Base-by-base conservation (phyloP, 495 filamentous ascomycete species). In the Penicillium malachiteum region DNA sequence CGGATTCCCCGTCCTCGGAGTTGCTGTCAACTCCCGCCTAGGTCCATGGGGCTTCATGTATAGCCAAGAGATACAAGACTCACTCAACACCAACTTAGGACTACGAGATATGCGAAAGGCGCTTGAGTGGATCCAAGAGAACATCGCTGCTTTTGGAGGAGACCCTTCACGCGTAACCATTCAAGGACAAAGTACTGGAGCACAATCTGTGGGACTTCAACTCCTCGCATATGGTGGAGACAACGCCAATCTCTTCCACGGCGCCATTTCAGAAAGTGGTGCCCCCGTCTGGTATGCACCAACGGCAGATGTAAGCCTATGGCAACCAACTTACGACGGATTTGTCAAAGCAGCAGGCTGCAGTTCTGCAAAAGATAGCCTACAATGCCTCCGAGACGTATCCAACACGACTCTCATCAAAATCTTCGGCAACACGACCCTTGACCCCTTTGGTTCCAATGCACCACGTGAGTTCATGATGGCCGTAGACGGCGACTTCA, bases 61-160 rank as follows among this genome's bases (percentile, higher is more conserved):
- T 21, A 21, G 41, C 11, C 16, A 43, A 43, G 41, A 43, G 16
- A 43, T 43, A 21, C 41, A 43, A 21, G 16, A 43, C 14, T 5
- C 14, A 21, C 16, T 18, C 3, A 21, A 18, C 16, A 43, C 41
- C 5, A 81, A 76, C 55, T 66, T 77, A 2, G 84, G 82, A 13
- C 72, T 81, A 10, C 71, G 84, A 11, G 83, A 87, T 66, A 79
- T 85, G 63, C 79, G 84, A 35, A 73, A 82, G 63, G 80, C 76
- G 7, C 68, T 83, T 9, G 71, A 83, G 65, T 62, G 59, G 59
- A 43, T 62, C 12, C 51, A 54, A 16, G 46, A 62, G 21, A 62
- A 62, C 48, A 58, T 62, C 13, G 50, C 41, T 11, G 26, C 12
- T 3, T 62, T 62, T 34, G 59, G 59, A 3, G 59, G 59, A 16